Conservation (phyloP, 2,329 filamentous ascomycete species). For the Chalaropsis ovoidea region DNA sequence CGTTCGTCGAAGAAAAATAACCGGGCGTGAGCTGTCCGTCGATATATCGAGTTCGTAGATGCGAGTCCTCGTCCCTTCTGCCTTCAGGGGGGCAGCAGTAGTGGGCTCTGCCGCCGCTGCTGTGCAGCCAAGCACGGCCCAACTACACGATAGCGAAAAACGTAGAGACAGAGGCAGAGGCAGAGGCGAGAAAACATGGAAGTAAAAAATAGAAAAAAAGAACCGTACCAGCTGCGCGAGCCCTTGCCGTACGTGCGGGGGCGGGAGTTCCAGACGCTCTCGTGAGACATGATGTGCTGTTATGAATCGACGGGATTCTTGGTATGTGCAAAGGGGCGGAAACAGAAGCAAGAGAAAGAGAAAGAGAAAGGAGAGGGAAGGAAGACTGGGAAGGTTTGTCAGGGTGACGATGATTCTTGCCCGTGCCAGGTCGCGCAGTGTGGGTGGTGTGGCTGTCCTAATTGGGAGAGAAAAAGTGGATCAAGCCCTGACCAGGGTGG, state of each 20-base stretch:
- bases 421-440: conserved; percentile 7
- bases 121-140: no score
- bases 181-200: not conserved
- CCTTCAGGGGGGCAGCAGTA: no score
- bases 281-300: conserved; percentile 56
- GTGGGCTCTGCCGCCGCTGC: no score
- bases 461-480: conserved; percentile 24
- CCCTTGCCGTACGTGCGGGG: conserved; percentile 97
- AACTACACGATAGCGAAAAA: not conserved
- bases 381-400: conserved; percentile 19
- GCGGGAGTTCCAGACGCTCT: conserved; percentile 98
- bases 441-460: conserved; percentile 23
- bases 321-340: conserved; percentile 25
- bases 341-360: conserved; percentile 21
- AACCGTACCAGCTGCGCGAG: conserved; percentile 75
- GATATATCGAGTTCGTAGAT: no score
- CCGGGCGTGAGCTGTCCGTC: no score
- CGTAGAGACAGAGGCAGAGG: not conserved
- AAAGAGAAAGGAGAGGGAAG: conserved; percentile 25
- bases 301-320: conserved; percentile 28
- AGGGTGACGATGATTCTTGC: conserved; percentile 20
- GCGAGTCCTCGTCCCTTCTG: no score
- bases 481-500: conserved; percentile 23
- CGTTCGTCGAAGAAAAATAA: no score
- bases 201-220: not conserved